Evolutionary conservation across 768 basidiomycete species (phyloP).

Genomic region (Lentinula sp.): DNA sequence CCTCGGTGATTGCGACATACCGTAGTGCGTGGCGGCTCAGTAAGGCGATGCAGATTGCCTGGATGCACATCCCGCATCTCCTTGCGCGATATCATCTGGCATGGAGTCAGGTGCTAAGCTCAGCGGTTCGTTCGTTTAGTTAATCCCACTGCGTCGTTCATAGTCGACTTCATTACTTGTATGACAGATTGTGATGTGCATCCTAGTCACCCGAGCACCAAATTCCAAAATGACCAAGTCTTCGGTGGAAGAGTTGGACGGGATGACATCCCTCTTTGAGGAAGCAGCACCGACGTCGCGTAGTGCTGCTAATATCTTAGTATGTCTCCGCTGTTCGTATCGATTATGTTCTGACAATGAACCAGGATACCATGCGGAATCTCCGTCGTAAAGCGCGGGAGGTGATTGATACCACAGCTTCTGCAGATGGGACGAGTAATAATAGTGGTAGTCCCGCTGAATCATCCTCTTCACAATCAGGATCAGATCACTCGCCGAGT

Average conservation of each 20-base stretch:
- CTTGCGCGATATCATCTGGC: constrained; percentile 40
- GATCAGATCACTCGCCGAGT: not conserved
- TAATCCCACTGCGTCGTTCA: not conserved
- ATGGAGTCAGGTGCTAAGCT: constrained; percentile 67
- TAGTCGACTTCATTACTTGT: not conserved
- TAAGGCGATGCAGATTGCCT: constrained; percentile 38
- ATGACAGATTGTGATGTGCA: constrained; percentile 51
- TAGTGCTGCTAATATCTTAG: constrained; percentile 34
- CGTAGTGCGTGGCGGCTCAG: constrained; percentile 67
- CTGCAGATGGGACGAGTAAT: constrained; percentile 8
- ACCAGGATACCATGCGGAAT: constrained; percentile 33
- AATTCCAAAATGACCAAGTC: constrained; percentile 39
- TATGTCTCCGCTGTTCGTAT: constrained; percentile 25
- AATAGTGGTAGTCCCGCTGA: not conserved
- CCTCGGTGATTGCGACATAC: constrained; percentile 68
- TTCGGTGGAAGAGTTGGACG: constrained; percentile 43
- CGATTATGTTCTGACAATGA: not conserved
- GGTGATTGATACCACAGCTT: constrained; percentile 19
- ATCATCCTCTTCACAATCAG: not conserved
- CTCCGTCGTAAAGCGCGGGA: constrained; percentile 40
- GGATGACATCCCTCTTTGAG: constrained; percentile 37
- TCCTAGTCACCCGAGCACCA: constrained; percentile 46
- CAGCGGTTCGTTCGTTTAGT: constrained; percentile 40
- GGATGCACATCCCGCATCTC: constrained; percentile 32
- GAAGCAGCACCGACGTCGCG: constrained; percentile 37